phyloP scores from a whole-genome alignment of 208 protist genomes.

The Leishmania turanica region DNA sequence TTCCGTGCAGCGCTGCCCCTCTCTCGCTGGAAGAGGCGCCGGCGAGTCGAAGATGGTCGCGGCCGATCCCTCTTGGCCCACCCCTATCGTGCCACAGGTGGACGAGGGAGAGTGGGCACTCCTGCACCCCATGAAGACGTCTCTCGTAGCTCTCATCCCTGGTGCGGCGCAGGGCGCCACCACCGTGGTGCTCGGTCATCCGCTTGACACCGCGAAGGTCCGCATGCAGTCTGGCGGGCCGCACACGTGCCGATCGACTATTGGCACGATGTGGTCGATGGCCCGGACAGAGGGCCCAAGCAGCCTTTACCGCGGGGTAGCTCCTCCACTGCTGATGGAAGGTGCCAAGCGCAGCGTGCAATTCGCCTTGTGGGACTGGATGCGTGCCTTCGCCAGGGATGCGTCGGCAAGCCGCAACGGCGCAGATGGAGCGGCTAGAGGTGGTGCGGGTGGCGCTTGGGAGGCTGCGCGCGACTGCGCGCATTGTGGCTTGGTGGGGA shows the following conservation, averaged over 20 bases:
- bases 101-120: constrained; percentile 7
- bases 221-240: constrained; percentile 83
- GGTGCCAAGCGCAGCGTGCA: constrained; percentile 86
- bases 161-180: constrained; percentile 80
- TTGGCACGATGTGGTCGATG: constrained; percentile 68
- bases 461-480: constrained; percentile 2
- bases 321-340: constrained; percentile 81
- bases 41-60: neutral
- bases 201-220: constrained; percentile 90
- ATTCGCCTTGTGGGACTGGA: constrained; percentile 81
- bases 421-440: neutral
- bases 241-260: constrained; percentile 36
- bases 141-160: constrained; percentile 53
- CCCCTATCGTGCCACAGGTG: neutral
- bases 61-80: neutral
- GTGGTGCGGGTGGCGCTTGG: neutral
- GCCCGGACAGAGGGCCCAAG: constrained; percentile 52
- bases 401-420: neutral
- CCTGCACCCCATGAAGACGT: constrained; percentile 9
- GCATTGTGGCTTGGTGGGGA: constrained; percentile 11
- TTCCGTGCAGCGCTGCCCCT: too few species aligned
- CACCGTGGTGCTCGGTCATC: constrained; percentile 77
- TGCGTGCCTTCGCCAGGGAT: constrained; percentile 30
- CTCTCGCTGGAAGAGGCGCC: neutral
- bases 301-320: constrained; percentile 83